phyloP scores from a whole-genome alignment of 768 basidiomycete genomes.

The Suillus ampliporus region DNA sequence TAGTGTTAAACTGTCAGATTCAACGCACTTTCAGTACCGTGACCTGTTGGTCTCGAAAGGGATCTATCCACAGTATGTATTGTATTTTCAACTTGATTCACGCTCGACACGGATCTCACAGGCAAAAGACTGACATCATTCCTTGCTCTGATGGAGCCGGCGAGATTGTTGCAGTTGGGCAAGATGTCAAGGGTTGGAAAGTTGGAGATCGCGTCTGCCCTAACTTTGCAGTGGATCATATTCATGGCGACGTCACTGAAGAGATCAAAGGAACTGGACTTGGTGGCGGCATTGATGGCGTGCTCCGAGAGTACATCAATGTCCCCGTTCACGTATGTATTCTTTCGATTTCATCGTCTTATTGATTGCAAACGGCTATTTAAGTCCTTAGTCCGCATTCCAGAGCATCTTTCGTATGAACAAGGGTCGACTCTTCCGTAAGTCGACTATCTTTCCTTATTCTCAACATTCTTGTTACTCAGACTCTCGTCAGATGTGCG shows the following conservation, averaged over 20 bases:
- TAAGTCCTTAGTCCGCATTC: conserved; percentile 56
- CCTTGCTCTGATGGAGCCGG: conserved; percentile 60
- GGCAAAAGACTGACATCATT: conserved; percentile 32
- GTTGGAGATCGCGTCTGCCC: conserved; percentile 61
- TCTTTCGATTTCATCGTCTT: too few species aligned
- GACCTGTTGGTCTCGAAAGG: conserved; percentile 51
- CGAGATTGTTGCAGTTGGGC: conserved; percentile 54
- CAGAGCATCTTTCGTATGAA: conserved; percentile 62
- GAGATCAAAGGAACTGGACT: conserved; percentile 44
- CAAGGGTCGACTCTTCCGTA: conserved; percentile 71
- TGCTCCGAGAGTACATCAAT: conserved; percentile 58
- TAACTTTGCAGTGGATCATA: conserved; percentile 55
- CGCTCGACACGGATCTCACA: conserved; percentile 30
- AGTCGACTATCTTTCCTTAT: conserved; percentile 17
- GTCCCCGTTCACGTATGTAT: conserved; percentile 50
- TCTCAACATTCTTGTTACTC: not conserved
- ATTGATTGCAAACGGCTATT: not conserved
- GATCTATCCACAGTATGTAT: conserved; percentile 42
- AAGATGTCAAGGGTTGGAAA: conserved; percentile 51
- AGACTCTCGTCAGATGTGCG: conserved; percentile 47
- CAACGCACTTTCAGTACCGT: conserved; percentile 45
- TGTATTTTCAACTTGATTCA: conserved; percentile 35
- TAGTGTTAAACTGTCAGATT: not conserved
- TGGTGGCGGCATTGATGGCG: conserved; percentile 56
- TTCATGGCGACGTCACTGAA: conserved; percentile 49